Evolutionary conservation across 1,139 yeast genomes (phyloP), one percentile per base, ranked within the genome.

Genomic region (Meyerozyma carpophila): DNA sequence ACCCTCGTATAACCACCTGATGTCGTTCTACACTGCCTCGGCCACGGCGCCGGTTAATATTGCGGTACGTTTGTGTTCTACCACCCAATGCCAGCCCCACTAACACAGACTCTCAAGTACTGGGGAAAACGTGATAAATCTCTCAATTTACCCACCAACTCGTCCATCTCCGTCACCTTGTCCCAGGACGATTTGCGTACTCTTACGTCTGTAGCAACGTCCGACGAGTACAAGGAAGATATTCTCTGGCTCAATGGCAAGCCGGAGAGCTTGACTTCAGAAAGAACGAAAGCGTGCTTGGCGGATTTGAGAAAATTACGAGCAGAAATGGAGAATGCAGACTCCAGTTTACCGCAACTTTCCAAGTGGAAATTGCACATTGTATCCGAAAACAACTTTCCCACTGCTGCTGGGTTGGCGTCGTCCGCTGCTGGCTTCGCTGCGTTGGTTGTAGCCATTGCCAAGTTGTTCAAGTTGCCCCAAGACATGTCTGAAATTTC

Each of bases 351-450:
- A 49, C 84, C 89, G 20, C 76, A 77, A 53, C 66, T 93, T 52
- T 77, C 95, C 37, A 56, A 70, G 26, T 82, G 76, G 76, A 75
- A 77, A 45, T 71, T 93, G 47, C 91, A 84, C 58, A 86, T 93
- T 54, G 95, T 88, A 5, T 84, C 95, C 18, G 96, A 89, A 62
- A 93, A 93, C 72, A 94, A 94, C 68, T 93, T 93, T 75, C 99
- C 99, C 42, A 93, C 98, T 24, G 98, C 98, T 34, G 98, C 98
- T 13, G 98, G 98, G 3, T 77, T 93, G 53, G 98, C 98, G 0
- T 89, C 97, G 1, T 86, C 96, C 8, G 98, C 98, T 9, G 97
- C 98, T 9, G 99, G 99, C 0, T 91, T 90, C 65, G 97, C 98
- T 41, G 98, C 98, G 5, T 75, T 93, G 51, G 95, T 93, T 28